These are phyloP conservation scores for Fimicolochytrium jonesii DNA, from an alignment of 192 early-diverging fungal genomes.

Conservation along the genomic window DNA sequence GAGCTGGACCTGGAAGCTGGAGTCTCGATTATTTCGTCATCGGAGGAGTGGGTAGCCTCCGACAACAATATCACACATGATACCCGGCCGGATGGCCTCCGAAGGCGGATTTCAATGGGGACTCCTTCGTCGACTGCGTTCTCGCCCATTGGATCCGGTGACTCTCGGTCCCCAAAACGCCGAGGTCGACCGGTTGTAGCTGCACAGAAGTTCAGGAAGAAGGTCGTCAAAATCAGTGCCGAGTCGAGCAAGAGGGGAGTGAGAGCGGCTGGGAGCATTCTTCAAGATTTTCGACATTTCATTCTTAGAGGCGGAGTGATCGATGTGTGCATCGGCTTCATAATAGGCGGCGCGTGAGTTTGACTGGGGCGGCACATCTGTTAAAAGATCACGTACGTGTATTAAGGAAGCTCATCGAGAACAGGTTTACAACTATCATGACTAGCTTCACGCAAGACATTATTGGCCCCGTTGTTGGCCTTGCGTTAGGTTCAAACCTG, in stretches of 20 bases:
- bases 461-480: slow-evolving; percentile 50
- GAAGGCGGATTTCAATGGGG: too few relatives aligned
- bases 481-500: slow-evolving; percentile 47
- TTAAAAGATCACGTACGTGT: too few relatives aligned
- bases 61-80: too few relatives aligned
- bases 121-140: too few relatives aligned
- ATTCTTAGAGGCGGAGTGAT: slow-evolving; percentile 52
- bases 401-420: neutral
- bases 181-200: too few relatives aligned
- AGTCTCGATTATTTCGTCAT: too few relatives aligned
- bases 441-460: slow-evolving; percentile 47
- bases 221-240: neutral
- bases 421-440: slow-evolving; percentile 41
- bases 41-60: too few relatives aligned
- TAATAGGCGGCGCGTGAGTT: slow-evolving; percentile 59
- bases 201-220: neutral
- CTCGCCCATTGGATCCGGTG: too few relatives aligned
- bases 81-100: too few relatives aligned
- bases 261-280: neutral
- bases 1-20: too few relatives aligned
- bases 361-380: slow-evolving; percentile 10
- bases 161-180: too few relatives aligned
- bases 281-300: slow-evolving; percentile 7
- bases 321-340: slow-evolving; percentile 62
- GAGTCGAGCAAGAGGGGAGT: neutral